These are phyloP conservation scores for Diaporthe sp. DNA, from an alignment of 2,329 filamentous ascomycete genomes.

Conservation along the genomic window DNA sequence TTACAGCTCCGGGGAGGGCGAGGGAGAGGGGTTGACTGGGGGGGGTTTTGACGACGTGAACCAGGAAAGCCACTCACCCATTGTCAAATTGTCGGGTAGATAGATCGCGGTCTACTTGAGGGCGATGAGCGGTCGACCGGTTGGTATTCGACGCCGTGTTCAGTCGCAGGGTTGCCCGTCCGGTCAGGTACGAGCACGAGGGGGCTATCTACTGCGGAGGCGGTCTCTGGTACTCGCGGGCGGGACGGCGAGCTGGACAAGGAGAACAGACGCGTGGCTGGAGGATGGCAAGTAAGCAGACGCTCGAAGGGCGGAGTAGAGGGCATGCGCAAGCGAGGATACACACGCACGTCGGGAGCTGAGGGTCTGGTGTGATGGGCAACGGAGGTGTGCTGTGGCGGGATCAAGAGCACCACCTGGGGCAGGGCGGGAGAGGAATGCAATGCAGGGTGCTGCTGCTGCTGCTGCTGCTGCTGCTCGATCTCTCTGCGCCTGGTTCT, in stretches of 20 bases:
- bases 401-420: constrained; percentile 18
- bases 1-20: constrained; percentile 3
- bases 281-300: constrained; percentile 29
- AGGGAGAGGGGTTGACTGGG: neutral
- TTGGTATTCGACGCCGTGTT: constrained; percentile 5
- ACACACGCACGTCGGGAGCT: constrained; percentile 26
- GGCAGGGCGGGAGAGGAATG: constrained; percentile 23
- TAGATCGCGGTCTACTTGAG: constrained; percentile 16
- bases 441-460: constrained; percentile 30
- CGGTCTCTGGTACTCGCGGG: constrained; percentile 8
- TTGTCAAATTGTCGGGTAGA: constrained; percentile 35
- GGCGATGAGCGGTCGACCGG: constrained; percentile 6
- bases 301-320: constrained; percentile 17
- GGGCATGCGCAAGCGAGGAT: constrained; percentile 31
- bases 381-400: constrained; percentile 3
- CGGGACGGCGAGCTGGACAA: constrained; percentile 16
- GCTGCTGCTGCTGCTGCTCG: neutral
- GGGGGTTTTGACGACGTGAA: neutral
- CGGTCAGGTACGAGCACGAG: constrained; percentile 1
- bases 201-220: constrained; percentile 30
- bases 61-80: constrained; percentile 37
- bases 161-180: constrained; percentile 22
- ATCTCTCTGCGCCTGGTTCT: neutral
- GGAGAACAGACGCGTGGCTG: constrained; percentile 16
- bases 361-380: constrained; percentile 27